Conservation (phyloP, 768 basidiomycete species). For the Termitomyces sp. region DNA sequence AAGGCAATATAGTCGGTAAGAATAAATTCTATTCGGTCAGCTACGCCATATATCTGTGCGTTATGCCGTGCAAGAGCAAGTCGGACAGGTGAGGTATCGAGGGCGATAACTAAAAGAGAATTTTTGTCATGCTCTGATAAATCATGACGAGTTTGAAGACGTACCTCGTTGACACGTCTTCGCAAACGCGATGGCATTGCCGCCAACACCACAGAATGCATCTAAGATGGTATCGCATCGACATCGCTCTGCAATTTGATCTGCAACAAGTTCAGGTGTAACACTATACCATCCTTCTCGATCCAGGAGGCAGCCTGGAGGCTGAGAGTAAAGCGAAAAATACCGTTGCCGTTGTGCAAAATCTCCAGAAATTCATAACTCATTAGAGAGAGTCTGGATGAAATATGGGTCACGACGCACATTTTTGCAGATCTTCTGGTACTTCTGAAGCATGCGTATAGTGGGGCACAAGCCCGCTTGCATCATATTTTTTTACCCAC, state of each 20-base stretch:
- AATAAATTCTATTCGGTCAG: slow-evolving; percentile 93
- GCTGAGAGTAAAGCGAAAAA: slow-evolving; percentile 72
- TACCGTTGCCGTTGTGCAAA: slow-evolving; percentile 80
- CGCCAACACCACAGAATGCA: slow-evolving; percentile 97
- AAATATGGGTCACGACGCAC: slow-evolving; percentile 42
- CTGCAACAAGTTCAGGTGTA: slow-evolving; percentile 90
- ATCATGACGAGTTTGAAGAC: slow-evolving; percentile 17
- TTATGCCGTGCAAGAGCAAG: slow-evolving; percentile 92
- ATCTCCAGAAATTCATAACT: slow-evolving; percentile 45
- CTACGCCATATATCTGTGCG: slow-evolving; percentile 90
- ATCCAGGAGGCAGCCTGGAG: slow-evolving; percentile 80
- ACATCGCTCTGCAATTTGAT: slow-evolving; percentile 91
- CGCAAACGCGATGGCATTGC: slow-evolving; percentile 96
- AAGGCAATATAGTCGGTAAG: slow-evolving; percentile 83
- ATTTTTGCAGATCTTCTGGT: slow-evolving; percentile 78
- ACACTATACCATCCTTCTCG: slow-evolving; percentile 98
- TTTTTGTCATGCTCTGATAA: background rate
- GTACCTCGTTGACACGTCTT: slow-evolving; percentile 91
- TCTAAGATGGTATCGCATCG: slow-evolving; percentile 82
- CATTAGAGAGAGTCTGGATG: background rate
- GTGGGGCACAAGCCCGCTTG: slow-evolving; percentile 68
- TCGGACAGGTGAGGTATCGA: slow-evolving; percentile 83
- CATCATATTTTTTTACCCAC: slow-evolving; percentile 53
- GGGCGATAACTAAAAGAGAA: slow-evolving; percentile 71
- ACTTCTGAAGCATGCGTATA: slow-evolving; percentile 65